Evolutionary conservation across 108 stramenopile species (phyloP).

Genomic region (Cylindrotheca fusiformis): DNA sequence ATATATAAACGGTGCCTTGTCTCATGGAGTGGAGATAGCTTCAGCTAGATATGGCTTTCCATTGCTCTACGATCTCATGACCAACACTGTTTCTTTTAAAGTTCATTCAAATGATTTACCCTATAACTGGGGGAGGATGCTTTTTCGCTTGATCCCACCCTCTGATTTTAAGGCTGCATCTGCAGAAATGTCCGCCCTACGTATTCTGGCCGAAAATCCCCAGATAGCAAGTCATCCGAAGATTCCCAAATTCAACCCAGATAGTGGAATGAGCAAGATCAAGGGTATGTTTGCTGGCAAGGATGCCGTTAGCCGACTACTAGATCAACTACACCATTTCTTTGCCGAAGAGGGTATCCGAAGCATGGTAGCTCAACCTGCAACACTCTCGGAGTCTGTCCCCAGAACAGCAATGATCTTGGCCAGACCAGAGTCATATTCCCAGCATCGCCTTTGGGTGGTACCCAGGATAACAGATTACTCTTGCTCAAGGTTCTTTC

Average conservation of each 20-base stretch:
- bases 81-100: conserved; percentile 88
- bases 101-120: conserved; percentile 92
- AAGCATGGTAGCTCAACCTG: conserved; percentile 49
- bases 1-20: conserved; percentile 82
- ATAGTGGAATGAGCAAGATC: conserved; percentile 90
- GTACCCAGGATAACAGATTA: conserved; percentile 84
- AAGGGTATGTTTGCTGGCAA: conserved; percentile 94
- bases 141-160: conserved; percentile 87
- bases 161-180: conserved; percentile 84
- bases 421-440: conserved; percentile 69
- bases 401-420: conserved; percentile 66
- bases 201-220: conserved; percentile 91
- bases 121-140: conserved; percentile 91
- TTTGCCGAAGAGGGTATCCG: conserved; percentile 62
- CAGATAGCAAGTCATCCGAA: conserved; percentile 79
- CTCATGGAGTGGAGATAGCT: conserved; percentile 84
- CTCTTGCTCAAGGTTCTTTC: conserved; percentile 61
- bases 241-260: conserved; percentile 95
- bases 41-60: conserved; percentile 94
- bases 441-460: conserved; percentile 81
- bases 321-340: conserved; percentile 74
- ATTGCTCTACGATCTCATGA: conserved; percentile 93
- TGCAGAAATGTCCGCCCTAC: conserved; percentile 90
- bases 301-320: conserved; percentile 84
- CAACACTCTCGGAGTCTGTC: conserved; percentile 38